Base-by-base conservation (phyloP, 495 filamentous ascomycete genomes). In the Hyphodiscus hymeniophilus region DNA sequence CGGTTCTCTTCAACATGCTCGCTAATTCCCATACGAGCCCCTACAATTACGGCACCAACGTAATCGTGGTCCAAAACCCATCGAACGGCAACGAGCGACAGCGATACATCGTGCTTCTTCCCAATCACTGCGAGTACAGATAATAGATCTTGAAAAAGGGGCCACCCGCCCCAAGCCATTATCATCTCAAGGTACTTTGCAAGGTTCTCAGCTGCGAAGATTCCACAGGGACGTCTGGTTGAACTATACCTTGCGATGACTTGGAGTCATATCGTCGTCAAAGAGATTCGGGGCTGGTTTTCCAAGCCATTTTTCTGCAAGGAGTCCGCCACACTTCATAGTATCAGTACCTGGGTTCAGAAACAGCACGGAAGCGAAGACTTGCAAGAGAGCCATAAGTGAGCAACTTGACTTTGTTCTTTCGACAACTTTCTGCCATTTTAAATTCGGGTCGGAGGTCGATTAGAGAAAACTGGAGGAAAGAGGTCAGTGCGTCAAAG, bases 161-260 rank as follows among this genome's bases (percentile, higher is more conserved):
- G 11, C 64, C 63, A 67, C 13, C 55, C 54, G 18, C 57, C 63
- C 66, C 67, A 70, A 32, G 42, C 58, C 3, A 42, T 47, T 40
- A 69, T 69, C 63, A 67, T 66, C 16, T 65, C 61, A 50, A 65
- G 59, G 39, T 72, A 72, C n/a, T n/a, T n/a, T n/a, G n/a, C n/a
- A n/a, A n/a, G n/a, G n/a, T n/a, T n/a, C n/a, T n/a, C n/a, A n/a
- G n/a, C n/a, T n/a, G n/a, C n/a, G n/a, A n/a, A n/a, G n/a, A n/a
- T n/a, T n/a, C n/a, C n/a, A n/a, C n/a, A n/a, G n/a, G n/a, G n/a
- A n/a, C n/a, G n/a, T n/a, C n/a, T n/a, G n/a, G n/a, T n/a, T n/a
- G n/a, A n/a, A n/a, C n/a, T n/a, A 61, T 65, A 28, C 61, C 52
- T 72, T 70, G 42, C 69, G 60, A 38, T 68, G 69, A 21, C 67